phyloP scores from a whole-genome alignment of 768 basidiomycete genomes.

The Mycena sanguinolenta region DNA sequence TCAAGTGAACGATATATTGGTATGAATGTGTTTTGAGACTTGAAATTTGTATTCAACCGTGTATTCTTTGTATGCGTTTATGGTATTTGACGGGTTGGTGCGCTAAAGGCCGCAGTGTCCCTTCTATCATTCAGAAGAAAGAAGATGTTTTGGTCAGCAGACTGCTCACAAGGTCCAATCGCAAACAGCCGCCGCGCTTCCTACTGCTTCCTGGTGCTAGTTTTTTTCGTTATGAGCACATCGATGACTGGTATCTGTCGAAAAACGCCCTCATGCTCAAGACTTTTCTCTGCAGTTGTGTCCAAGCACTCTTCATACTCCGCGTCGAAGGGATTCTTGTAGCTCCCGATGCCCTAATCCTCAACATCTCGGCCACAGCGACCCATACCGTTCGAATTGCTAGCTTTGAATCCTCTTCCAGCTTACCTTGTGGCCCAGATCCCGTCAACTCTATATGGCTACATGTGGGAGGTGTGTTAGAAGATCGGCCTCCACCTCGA shows the following conservation, averaged over 20 bases:
- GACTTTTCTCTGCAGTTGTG: constrained; percentile 7
- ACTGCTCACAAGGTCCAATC: background rate
- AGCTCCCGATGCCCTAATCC: constrained; percentile 46
- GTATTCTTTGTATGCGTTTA: no score
- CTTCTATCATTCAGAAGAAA: constrained; percentile 14
- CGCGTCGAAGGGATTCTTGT: constrained; percentile 31
- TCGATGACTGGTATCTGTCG: background rate
- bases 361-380: constrained; percentile 44
- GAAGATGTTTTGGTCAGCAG: constrained; percentile 11
- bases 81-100: no score
- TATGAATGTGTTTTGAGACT: no score
- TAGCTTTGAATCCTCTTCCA: background rate
- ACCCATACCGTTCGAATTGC: constrained; percentile 38
- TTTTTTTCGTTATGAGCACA: constrained; percentile 7
- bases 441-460: constrained; percentile 49
- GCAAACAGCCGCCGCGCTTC: background rate
- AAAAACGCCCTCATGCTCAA: constrained; percentile 5
- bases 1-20: background rate
- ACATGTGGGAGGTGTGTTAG: constrained; percentile 51
- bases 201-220: no score
- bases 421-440: constrained; percentile 31
- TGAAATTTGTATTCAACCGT: no score
- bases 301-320: background rate
- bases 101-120: no score
- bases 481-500: background rate